phyloP scores from a whole-genome alignment of 805 yeast genomes.

The Starmera dryadoides region DNA sequence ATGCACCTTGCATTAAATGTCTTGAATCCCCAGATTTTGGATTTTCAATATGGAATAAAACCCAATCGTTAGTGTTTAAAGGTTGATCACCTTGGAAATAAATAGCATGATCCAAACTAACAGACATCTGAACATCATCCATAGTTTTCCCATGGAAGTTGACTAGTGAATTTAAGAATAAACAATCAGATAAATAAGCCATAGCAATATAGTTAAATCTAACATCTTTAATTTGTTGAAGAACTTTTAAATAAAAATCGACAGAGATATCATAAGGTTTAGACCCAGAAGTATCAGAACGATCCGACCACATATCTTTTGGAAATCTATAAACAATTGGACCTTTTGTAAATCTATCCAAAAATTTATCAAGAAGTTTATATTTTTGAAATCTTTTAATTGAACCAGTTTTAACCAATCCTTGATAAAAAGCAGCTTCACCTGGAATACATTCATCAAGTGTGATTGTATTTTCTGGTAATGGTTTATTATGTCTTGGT shows the following conservation, averaged over 20 bases:
- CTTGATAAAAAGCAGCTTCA: neutral
- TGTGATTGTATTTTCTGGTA: conserved; percentile 5
- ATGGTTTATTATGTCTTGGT: conserved; percentile 6
- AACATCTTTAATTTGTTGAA: conserved; percentile 14
- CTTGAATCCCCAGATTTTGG: conserved; percentile 45
- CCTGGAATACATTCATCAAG: neutral
- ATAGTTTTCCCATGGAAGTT: conserved; percentile 41
- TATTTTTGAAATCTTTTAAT: conserved; percentile 1
- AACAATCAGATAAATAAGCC: conserved; percentile 53
- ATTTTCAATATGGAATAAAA: conserved; percentile 40
- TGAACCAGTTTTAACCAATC: neutral
- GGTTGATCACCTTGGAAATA: conserved; percentile 45
- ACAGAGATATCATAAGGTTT: conserved; percentile 1
- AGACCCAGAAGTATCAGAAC: neutral
- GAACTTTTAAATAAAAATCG: conserved; percentile 9
- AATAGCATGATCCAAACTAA: conserved; percentile 59
- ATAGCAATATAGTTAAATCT: conserved; percentile 47
- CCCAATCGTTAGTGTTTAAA: conserved; percentile 43
- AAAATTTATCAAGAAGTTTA: no score
- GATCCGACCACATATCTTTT: conserved; percentile 23
- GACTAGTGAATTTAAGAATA: conserved; percentile 43
- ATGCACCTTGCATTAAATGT: conserved; percentile 50
- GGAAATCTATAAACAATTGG: conserved; percentile 28
- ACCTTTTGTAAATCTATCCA: conserved; percentile 17
- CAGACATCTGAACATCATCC: conserved; percentile 42